phyloP scores from a whole-genome alignment of 805 yeast species.

The Candida boidinii region DNA sequence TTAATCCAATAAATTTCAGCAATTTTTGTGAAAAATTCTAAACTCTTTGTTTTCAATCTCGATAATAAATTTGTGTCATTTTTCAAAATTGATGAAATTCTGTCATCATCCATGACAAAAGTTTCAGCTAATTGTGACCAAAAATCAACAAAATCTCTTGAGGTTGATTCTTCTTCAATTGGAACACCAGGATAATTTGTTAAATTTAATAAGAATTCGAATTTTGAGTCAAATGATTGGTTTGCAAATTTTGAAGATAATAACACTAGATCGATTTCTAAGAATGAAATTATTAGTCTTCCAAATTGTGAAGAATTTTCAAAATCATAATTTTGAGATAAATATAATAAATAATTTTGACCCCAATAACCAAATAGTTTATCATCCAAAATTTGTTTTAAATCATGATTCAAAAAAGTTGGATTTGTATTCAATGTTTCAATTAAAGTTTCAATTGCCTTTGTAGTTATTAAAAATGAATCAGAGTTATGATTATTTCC shows the following conservation, averaged over 20 bases:
- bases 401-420: constrained; percentile 24
- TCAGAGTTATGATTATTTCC: constrained; percentile 7
- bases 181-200: constrained; percentile 53
- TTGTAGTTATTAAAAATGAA: constrained; percentile 1
- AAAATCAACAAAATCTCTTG: constrained; percentile 48
- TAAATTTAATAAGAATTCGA: constrained; percentile 41
- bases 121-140: constrained; percentile 64
- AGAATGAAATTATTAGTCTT: constrained; percentile 33
- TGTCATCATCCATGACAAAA: constrained; percentile 40
- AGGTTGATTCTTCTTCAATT: constrained; percentile 48
- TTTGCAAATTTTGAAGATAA: constrained; percentile 31
- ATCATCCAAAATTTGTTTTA: constrained; percentile 22
- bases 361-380: constrained; percentile 42
- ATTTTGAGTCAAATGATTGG: constrained; percentile 27
- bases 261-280: constrained; percentile 37
- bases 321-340: constrained; percentile 22
- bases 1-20: constrained; percentile 64
- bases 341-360: constrained; percentile 23
- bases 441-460: constrained; percentile 26
- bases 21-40: constrained; percentile 38
- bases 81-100: constrained; percentile 22
- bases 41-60: constrained; percentile 23
- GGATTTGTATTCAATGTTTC: constrained; percentile 42
- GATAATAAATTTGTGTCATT: constrained; percentile 22
- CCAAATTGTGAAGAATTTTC: constrained; percentile 35